These are phyloP conservation scores for Tulasnella sp. DNA, from an alignment of 768 basidiomycete genomes.

Conservation along the genomic window DNA sequence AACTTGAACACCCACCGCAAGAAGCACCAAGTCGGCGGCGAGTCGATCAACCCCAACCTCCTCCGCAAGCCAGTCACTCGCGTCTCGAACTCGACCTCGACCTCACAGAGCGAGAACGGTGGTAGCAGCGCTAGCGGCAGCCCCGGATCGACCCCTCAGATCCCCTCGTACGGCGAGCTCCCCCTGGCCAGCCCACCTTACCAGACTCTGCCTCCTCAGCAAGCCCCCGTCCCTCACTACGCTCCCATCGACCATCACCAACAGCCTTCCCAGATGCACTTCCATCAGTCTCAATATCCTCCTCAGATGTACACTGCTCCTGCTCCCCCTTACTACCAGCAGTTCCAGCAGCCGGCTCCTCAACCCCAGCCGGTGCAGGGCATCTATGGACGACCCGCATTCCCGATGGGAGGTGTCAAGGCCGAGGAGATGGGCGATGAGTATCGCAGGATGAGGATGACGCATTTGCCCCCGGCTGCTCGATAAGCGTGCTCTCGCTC, in stretches of 20 bases:
- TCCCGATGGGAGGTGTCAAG: not conserved
- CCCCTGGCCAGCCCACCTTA: slow-evolving; percentile 15
- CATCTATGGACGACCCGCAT: not conserved
- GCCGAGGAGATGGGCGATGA: slow-evolving; percentile 20
- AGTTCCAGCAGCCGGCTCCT: slow-evolving; percentile 13
- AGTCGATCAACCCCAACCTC: slow-evolving; percentile 26
- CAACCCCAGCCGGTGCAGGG: not conserved
- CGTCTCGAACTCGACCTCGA: not conserved
- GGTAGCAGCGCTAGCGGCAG: slow-evolving; percentile 9
- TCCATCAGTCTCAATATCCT: not conserved
- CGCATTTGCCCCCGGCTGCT: slow-evolving; percentile 3
- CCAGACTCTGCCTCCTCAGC: slow-evolving; percentile 1
- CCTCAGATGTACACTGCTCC: not conserved
- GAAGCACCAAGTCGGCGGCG: slow-evolving; percentile 26
- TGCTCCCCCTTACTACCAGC: not conserved
- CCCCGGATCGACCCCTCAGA: not conserved
- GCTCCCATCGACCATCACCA: not conserved
- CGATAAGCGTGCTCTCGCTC: not conserved
- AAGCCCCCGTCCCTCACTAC: slow-evolving; percentile 12
- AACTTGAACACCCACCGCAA: slow-evolving; percentile 28
- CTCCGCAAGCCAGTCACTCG: slow-evolving; percentile 24
- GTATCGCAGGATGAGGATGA: not conserved
- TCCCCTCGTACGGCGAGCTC: slow-evolving; percentile 11
- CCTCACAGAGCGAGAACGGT: slow-evolving; percentile 5
- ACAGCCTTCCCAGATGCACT: not conserved